A percentile compares a stretch with the other conserved stretches of the same genome.
Evolutionary conservation across 208 protist genomes (phyloP).

Genomic region (Trypanosoma rangeli): DNA sequence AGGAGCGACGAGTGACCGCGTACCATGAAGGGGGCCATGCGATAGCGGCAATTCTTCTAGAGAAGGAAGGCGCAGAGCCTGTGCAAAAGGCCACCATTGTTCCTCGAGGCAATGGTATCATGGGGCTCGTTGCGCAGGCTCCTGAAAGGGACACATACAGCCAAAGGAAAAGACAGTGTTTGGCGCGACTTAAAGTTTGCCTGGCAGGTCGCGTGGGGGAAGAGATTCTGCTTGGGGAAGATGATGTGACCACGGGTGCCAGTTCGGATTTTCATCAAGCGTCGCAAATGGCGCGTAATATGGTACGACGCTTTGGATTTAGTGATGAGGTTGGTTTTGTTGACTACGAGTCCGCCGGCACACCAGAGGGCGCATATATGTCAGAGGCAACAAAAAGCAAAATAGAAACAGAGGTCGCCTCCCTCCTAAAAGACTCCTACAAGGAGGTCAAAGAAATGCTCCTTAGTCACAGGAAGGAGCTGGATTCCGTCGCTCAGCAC

Average conservation of each 20-base stretch:
- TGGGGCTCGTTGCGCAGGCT: conserved; percentile 90
- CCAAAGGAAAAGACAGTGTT: conserved; percentile 81
- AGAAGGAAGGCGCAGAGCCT: conserved; percentile 75
- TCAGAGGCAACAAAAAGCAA: conserved; percentile 88
- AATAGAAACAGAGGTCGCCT: conserved; percentile 83
- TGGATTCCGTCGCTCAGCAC: conserved; percentile 79
- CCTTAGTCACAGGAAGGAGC: conserved; percentile 50
- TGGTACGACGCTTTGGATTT: conserved; percentile 92
- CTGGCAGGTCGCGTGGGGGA: conserved; percentile 94
- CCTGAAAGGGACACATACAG: conserved; percentile 89
- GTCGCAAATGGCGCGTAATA: conserved; percentile 86
- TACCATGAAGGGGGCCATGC: conserved; percentile 91
- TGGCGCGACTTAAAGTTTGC: conserved; percentile 84
- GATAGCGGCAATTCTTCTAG: conserved; percentile 78
- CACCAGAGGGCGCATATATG: conserved; percentile 85
- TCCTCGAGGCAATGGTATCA: conserved; percentile 87
- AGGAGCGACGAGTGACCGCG: conserved; percentile 85
- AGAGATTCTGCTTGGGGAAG: conserved; percentile 94
- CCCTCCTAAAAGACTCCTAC: conserved; percentile 74
- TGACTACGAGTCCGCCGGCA: conserved; percentile 79
- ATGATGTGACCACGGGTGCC: conserved; percentile 94
- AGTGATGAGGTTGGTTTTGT: conserved; percentile 84
- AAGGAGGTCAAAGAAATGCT: conserved; percentile 72
- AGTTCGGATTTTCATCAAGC: conserved; percentile 90
- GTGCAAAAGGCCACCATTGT: conserved; percentile 94